A percentile compares a stretch with the other conserved stretches of the same genome.
Conservation (phyloP, 2,329 filamentous ascomycete species). For the Xylaria multiplex region DNA sequence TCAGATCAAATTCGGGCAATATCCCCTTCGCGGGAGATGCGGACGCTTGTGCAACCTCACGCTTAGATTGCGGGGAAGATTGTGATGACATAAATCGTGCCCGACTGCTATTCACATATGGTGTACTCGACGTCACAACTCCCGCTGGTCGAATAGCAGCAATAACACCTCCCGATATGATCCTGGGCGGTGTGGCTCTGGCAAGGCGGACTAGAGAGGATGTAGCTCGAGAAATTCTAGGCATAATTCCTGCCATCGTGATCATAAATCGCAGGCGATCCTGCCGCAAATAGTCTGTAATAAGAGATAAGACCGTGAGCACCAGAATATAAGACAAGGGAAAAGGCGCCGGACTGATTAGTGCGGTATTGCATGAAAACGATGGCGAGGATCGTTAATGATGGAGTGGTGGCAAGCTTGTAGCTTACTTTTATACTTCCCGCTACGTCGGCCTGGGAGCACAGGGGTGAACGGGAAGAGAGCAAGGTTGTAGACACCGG, state of each 20-base stretch:
- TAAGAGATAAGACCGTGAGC: conserved; percentile 4
- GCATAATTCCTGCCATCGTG: conserved; percentile 40
- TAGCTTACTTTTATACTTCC: conserved; percentile 28
- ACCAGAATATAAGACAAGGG: conserved; percentile 1
- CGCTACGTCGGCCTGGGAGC: conserved; percentile 7
- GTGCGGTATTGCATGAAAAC: not conserved
- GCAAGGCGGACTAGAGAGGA: conserved; percentile 38
- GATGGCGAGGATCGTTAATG: conserved; percentile 3
- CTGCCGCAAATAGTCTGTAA: conserved; percentile 3
- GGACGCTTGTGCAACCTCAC: conserved; percentile 3
- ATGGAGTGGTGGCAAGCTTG: conserved; percentile 16
- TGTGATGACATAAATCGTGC: conserved; percentile 26
- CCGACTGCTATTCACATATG: conserved; percentile 21
- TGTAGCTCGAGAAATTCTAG: conserved; percentile 38
- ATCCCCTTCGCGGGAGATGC: conserved; percentile 27
- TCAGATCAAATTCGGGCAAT: conserved; percentile 79
- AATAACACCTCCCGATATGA: conserved; percentile 29
- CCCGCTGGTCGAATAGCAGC: conserved; percentile 26
- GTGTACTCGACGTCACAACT: conserved; percentile 17
- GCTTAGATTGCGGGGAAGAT: conserved; percentile 7
- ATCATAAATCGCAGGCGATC: conserved; percentile 1
- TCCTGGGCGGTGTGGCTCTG: conserved; percentile 35
- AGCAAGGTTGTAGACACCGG: conserved; percentile 10
- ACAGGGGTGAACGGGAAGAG: conserved; percentile 14
- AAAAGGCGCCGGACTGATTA: not conserved